These are phyloP conservation scores for Trifolium subterraneum DNA, from an alignment of 306 rosid genomes.

Conservation along the genomic window DNA sequence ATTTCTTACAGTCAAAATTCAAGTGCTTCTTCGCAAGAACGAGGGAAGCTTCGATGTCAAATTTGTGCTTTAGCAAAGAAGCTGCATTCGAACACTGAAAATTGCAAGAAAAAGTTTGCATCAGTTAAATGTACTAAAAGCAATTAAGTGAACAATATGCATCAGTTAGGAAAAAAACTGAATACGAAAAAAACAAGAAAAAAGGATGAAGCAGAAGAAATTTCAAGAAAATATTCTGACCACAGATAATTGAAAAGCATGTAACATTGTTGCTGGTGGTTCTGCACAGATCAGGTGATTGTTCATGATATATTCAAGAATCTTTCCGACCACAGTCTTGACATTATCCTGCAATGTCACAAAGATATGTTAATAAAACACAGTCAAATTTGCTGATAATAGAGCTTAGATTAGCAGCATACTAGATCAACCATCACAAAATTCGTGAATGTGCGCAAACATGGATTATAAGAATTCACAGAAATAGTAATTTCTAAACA, in stretches of 20 bases:
- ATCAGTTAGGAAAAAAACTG: not conserved
- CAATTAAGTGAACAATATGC: too few species aligned
- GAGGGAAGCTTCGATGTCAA: slow-evolving; percentile 66
- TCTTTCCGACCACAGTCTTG: slow-evolving; percentile 49
- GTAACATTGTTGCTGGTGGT: slow-evolving; percentile 59
- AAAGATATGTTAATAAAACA: slow-evolving; percentile 38
- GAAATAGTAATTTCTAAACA: too few species aligned
- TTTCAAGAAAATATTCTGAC: slow-evolving; percentile 52
- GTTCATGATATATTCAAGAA: slow-evolving; percentile 66
- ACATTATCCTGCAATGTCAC: slow-evolving; percentile 64
- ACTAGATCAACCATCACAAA: not conserved
- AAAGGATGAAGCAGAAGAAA: not conserved
- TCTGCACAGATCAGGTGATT: slow-evolving; percentile 58
- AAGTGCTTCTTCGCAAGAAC: slow-evolving; percentile 67
- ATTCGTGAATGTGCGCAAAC: too few species aligned
- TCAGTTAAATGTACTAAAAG: too few species aligned
- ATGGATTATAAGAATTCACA: too few species aligned
- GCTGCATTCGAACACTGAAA: too few species aligned
- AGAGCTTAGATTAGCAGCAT: not conserved
- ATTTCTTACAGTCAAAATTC: slow-evolving; percentile 66
- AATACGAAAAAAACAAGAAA: slow-evolving; percentile 13
- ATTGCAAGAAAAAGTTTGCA: too few species aligned
- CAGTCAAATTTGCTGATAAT: slow-evolving; percentile 6
- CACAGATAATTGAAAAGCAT: slow-evolving; percentile 90
- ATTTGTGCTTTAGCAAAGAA: slow-evolving; percentile 49